These are phyloP conservation scores for Phlegmacium glaucopus DNA, from an alignment of 768 basidiomycete genomes.

Conservation along the genomic window DNA sequence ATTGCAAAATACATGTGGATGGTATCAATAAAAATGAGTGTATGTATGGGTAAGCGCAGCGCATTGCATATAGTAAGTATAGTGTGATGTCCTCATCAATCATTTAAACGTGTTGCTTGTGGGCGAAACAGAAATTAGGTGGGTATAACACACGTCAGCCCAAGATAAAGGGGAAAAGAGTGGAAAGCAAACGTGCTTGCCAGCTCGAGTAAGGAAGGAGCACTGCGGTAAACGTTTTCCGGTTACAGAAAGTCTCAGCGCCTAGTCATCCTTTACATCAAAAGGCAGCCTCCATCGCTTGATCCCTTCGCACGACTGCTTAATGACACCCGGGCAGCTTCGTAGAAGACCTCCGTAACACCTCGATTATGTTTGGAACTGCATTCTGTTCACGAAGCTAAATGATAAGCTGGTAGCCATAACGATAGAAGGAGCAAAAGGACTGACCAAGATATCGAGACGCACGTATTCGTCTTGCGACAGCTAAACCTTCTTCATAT, in stretches of 20 bases:
- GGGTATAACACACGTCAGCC: no score
- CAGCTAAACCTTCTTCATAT: constrained; percentile 89
- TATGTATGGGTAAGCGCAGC: no score
- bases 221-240: neutral
- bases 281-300: constrained; percentile 48
- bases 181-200: neutral
- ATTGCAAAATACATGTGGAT: no score
- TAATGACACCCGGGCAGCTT: constrained; percentile 83
- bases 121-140: no score
- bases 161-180: neutral
- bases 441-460: constrained; percentile 84
- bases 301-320: constrained; percentile 69
- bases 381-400: constrained; percentile 59
- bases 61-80: no score
- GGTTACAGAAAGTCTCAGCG: neutral
- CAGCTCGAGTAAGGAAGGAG: neutral
- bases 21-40: no score
- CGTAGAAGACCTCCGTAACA: constrained; percentile 89
- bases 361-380: constrained; percentile 97
- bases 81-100: no score
- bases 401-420: neutral
- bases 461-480: constrained; percentile 87
- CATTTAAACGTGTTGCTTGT: no score
- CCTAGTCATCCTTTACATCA: constrained; percentile 44
- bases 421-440: constrained; percentile 7